Conservation (phyloP, 495 filamentous ascomycete genomes). For the Darksidea phi region DNA sequence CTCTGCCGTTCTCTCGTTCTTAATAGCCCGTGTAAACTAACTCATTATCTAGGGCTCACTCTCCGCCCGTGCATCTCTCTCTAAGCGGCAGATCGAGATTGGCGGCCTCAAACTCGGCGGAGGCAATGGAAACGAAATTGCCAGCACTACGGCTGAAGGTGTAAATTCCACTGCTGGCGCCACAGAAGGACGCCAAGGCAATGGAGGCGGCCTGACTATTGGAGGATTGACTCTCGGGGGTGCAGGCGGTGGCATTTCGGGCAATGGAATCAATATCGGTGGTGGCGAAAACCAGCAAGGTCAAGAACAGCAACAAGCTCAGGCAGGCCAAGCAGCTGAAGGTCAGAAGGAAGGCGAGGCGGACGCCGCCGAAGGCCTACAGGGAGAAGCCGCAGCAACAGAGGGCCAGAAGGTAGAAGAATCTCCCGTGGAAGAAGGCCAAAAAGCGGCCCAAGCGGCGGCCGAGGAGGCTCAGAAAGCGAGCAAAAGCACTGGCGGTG, state of each 20-base stretch:
- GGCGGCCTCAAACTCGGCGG: slow-evolving; percentile 10
- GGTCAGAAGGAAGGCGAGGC: slow-evolving; percentile 1
- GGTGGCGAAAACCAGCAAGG: not conserved
- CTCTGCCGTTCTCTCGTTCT: not conserved
- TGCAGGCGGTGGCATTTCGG: slow-evolving; percentile 17
- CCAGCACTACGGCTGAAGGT: not conserved
- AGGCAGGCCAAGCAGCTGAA: slow-evolving; percentile 13
- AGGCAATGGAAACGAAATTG: not conserved
- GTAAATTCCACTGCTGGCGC: not conserved
- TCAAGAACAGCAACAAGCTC: slow-evolving; percentile 1
- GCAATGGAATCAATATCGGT: not conserved
- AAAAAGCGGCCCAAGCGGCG: slow-evolving; percentile 2
- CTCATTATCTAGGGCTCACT: slow-evolving; percentile 16
- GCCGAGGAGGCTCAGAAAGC: not conserved
- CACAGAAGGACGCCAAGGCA: not conserved
- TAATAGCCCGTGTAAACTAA: not conserved
- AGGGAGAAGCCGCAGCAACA: not conserved
- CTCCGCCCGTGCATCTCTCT: slow-evolving; percentile 2
- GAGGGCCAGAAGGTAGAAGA: not conserved
- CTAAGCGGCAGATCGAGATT: slow-evolving; percentile 20
- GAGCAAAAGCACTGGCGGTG: too few species aligned
- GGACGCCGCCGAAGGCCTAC: not conserved
- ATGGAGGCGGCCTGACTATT: slow-evolving; percentile 16
- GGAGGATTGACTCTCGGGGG: slow-evolving; percentile 24
- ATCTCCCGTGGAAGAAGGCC: not conserved